These are phyloP conservation scores for Nothophaeocryptopus gaeumannii DNA, from an alignment of 2,329 filamentous ascomycete species.

Conservation along the genomic window DNA sequence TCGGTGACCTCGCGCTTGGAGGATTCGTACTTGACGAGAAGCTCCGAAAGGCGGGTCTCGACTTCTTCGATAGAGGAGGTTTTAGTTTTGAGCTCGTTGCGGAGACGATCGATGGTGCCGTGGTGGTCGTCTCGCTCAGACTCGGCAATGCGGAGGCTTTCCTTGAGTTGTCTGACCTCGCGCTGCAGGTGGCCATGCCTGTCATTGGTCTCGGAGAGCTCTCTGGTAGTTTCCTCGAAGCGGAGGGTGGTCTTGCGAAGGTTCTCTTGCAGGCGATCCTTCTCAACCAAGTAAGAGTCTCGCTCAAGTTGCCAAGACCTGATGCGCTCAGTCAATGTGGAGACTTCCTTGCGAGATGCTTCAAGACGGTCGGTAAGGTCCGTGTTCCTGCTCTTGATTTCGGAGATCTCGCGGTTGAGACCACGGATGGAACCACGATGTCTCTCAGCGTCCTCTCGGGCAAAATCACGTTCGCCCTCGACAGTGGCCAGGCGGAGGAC, in stretches of 20 bases:
- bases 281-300: conserved; percentile 28
- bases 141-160: conserved; percentile 28
- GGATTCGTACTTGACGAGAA: conserved; percentile 26
- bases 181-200: conserved; percentile 26
- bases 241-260: conserved; percentile 25
- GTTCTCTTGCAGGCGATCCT: conserved; percentile 31
- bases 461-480: conserved; percentile 29
- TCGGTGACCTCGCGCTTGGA: conserved; percentile 27
- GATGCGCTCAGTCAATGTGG: conserved; percentile 26
- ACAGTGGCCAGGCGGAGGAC: conserved; percentile 21
- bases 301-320: conserved; percentile 29
- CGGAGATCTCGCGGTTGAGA: conserved; percentile 30
- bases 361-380: conserved; percentile 29
- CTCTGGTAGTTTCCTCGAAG: conserved; percentile 25
- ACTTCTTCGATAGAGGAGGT: conserved; percentile 26
- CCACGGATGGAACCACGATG: conserved; percentile 28
- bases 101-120: conserved; percentile 28
- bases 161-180: conserved; percentile 28
- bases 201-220: conserved; percentile 27
- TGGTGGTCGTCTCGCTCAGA: conserved; percentile 32
- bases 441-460: conserved; percentile 28
- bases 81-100: conserved; percentile 29
- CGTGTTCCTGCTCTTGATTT: conserved; percentile 26
- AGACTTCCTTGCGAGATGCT: conserved; percentile 27
- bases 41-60: conserved; percentile 24